These are phyloP conservation scores for Podospora pseudoanserina DNA, from an alignment of 495 filamentous ascomycete species.

Conservation along the genomic window DNA sequence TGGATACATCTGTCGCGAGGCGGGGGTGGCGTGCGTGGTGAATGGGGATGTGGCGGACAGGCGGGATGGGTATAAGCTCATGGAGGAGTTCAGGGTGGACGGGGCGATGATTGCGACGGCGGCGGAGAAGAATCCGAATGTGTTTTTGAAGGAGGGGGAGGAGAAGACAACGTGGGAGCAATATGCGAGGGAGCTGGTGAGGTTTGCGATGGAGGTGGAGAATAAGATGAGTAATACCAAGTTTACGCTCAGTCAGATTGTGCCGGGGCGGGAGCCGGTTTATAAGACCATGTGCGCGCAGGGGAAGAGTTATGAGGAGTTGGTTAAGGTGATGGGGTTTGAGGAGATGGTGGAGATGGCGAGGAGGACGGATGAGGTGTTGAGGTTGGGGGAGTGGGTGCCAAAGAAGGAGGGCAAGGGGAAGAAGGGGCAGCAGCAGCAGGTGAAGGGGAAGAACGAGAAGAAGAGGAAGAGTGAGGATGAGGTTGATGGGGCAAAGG, in stretches of 20 bases:
- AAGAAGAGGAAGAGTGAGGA: constrained; percentile 25
- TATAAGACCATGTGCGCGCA: constrained; percentile 50
- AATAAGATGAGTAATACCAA: constrained; percentile 92
- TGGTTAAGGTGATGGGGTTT: constrained; percentile 56
- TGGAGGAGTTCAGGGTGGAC: constrained; percentile 74
- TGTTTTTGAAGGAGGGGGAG: constrained; percentile 63
- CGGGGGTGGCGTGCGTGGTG: constrained; percentile 85
- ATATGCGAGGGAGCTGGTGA: constrained; percentile 69
- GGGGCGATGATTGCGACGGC: constrained; percentile 95
- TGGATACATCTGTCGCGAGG: constrained; percentile 67
- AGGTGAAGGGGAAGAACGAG: constrained; percentile 9
- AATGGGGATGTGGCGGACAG: constrained; percentile 83
- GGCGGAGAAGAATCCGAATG: constrained; percentile 83
- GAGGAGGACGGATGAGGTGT: constrained; percentile 45
- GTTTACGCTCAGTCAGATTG: constrained; percentile 75
- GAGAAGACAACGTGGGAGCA: constrained; percentile 71
- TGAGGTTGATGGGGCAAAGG: constrained; percentile 1
- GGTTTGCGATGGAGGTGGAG: constrained; percentile 65
- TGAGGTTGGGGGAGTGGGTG: constrained; percentile 46
- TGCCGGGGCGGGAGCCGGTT: constrained; percentile 68
- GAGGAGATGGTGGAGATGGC: constrained; percentile 52
- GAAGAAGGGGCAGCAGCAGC: constrained; percentile 10
- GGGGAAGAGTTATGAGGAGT: constrained; percentile 61
- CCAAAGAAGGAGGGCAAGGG: neutral
- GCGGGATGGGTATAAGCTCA: constrained; percentile 62